A percentile compares a stretch with the other conserved stretches of the same genome.
Evolutionary conservation across 2,329 filamentous ascomycete species (phyloP).

Genomic region (Trichoderma lentiforme): DNA sequence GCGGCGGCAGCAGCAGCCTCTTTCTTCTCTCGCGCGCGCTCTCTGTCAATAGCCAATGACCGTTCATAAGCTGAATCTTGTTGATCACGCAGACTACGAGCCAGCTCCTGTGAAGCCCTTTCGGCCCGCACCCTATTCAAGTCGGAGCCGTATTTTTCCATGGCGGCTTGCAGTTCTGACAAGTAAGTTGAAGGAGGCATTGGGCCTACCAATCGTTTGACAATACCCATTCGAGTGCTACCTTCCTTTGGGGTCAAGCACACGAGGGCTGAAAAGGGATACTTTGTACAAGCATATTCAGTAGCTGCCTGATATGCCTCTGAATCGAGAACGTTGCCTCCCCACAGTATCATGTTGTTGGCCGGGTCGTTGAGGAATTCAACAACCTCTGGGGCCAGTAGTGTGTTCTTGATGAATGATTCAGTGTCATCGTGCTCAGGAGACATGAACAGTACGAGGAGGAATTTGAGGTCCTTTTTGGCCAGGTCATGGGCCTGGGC

Average conservation of each 20-base stretch:
- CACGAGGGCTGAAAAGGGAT: conserved; percentile 82
- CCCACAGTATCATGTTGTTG: conserved; percentile 86
- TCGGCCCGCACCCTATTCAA: conserved; percentile 72
- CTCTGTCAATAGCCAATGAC: conserved; percentile 81
- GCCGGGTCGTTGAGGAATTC: conserved; percentile 69
- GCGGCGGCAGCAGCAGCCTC: conserved; percentile 72
- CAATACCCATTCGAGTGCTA: conserved; percentile 83
- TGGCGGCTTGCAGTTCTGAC: conserved; percentile 68
- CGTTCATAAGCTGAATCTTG: conserved; percentile 94
- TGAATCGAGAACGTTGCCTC: conserved; percentile 85
- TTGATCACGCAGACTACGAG: conserved; percentile 76
- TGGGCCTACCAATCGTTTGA: conserved; percentile 73
- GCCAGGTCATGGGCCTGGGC: conserved; percentile 87
- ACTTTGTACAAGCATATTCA: conserved; percentile 85
- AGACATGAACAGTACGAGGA: conserved; percentile 83
- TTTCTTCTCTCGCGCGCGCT: conserved; percentile 70
- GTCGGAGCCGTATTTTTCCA: conserved; percentile 72
- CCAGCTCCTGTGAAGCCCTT: conserved; percentile 74
- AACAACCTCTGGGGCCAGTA: conserved; percentile 71
- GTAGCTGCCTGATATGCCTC: conserved; percentile 92
- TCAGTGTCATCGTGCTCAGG: conserved; percentile 93
- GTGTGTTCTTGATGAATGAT: conserved; percentile 75
- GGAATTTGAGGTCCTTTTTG: conserved; percentile 86
- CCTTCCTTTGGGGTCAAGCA: conserved; percentile 84
- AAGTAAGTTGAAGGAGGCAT: conserved; percentile 69